phyloP scores from a whole-genome alignment of 352 stramenopile genomes.

The Peronospora belbahrii region DNA sequence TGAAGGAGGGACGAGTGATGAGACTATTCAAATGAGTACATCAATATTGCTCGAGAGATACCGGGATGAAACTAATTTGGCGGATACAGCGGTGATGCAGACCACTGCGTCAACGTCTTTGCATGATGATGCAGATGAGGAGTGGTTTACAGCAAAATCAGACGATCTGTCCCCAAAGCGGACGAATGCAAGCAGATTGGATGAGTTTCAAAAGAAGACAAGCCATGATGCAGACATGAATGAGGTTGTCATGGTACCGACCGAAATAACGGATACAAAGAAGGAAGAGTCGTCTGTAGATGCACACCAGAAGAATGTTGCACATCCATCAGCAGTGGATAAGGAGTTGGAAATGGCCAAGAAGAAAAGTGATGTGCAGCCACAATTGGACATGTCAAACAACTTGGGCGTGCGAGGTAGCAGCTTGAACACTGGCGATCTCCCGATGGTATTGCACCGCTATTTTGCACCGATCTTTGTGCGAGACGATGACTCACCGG shows the following conservation, averaged over 20 bases:
- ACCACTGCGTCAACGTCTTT: conserved; percentile 16
- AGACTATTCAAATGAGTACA: conserved; percentile 20
- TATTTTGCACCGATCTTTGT: conserved; percentile 58
- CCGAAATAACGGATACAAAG: conserved; percentile 3
- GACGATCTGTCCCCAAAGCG: conserved; percentile 9
- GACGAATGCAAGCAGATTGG: conserved; percentile 4
- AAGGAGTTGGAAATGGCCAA: conserved; percentile 10
- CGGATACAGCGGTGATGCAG: conserved; percentile 14
- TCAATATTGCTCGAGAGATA: conserved; percentile 26
- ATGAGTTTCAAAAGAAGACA: conserved; percentile 5
- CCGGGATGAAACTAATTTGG: conserved; percentile 23
- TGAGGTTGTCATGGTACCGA: not conserved
- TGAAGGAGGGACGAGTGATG: not conserved
- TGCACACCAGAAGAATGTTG: not conserved
- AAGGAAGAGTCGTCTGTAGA: conserved; percentile 4
- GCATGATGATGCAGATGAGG: conserved; percentile 19
- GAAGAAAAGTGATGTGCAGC: conserved; percentile 17
- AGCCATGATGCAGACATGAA: conserved; percentile 10
- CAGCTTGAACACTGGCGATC: conserved; percentile 21
- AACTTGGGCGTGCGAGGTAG: conserved; percentile 10
- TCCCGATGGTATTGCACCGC: conserved; percentile 36
- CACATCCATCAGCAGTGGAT: not conserved
- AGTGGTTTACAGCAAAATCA: conserved; percentile 27
- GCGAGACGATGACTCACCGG: conserved; percentile 34
- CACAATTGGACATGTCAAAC: conserved; percentile 7